A percentile compares a stretch with the other conserved stretches of the same genome.
Conservation (phyloP, 2,329 filamentous ascomycete genomes). For the Didymella pomorum region DNA sequence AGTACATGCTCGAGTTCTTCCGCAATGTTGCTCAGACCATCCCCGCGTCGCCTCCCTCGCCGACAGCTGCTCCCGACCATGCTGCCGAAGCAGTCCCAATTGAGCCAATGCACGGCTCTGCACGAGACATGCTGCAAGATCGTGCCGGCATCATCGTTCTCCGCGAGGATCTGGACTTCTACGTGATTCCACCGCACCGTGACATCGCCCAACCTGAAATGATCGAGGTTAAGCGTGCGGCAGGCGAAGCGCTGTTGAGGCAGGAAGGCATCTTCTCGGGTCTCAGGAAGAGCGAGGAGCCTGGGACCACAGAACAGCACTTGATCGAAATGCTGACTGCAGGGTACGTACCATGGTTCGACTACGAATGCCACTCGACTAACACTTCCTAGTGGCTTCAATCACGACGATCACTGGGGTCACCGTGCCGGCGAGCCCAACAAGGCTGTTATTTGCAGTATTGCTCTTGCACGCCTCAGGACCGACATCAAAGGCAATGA, state of each 20-base stretch:
- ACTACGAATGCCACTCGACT: neutral
- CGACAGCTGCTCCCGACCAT: slow-evolving; percentile 56
- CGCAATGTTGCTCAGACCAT: slow-evolving; percentile 96
- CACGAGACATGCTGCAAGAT: slow-evolving; percentile 81
- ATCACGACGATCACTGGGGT: slow-evolving; percentile 94
- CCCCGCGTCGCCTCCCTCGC: slow-evolving; percentile 73
- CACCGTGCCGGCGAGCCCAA: slow-evolving; percentile 97
- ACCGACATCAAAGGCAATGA: slow-evolving; percentile 87
- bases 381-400: slow-evolving; percentile 76
- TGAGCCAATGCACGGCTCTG: slow-evolving; percentile 74
- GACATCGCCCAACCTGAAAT: slow-evolving; percentile 89
- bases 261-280: slow-evolving; percentile 98
- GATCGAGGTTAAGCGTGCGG: slow-evolving; percentile 94
- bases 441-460: slow-evolving; percentile 97
- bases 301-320: slow-evolving; percentile 96
- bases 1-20: slow-evolving; percentile 99
- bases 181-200: slow-evolving; percentile 85
- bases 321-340: slow-evolving; percentile 99
- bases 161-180: slow-evolving; percentile 96
- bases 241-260: slow-evolving; percentile 81
- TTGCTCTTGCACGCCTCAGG: slow-evolving; percentile 89
- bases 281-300: slow-evolving; percentile 91
- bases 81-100: slow-evolving; percentile 67
- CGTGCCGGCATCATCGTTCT: slow-evolving; percentile 96
- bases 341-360: slow-evolving; percentile 68